These are phyloP conservation scores for Picochlorum sp. DNA, from an alignment of 139 green algal genomes.

Conservation along the genomic window DNA sequence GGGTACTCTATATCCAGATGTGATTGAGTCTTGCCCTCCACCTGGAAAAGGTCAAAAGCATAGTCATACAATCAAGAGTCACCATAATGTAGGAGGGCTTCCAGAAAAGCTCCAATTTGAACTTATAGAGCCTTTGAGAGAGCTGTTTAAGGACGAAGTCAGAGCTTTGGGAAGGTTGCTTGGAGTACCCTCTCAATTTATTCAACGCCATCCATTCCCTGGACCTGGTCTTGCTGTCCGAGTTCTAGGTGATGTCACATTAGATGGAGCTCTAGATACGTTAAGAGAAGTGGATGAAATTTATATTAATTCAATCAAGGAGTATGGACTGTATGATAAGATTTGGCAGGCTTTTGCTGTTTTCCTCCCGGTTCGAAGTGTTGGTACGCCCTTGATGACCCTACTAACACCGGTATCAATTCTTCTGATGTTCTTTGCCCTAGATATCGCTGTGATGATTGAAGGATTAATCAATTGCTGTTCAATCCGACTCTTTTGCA, in stretches of 20 bases:
- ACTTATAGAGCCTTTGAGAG: slow-evolving; percentile 93
- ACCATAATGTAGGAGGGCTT: slow-evolving; percentile 98
- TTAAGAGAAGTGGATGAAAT: slow-evolving; percentile 87
- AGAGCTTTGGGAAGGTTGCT: slow-evolving; percentile 39
- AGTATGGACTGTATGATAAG: slow-evolving; percentile 93
- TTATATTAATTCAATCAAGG: slow-evolving; percentile 87
- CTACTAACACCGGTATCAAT: not conserved
- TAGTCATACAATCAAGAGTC: slow-evolving; percentile 98
- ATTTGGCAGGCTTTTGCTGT: slow-evolving; percentile 99
- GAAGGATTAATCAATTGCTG: slow-evolving; percentile 21
- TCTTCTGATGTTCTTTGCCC: too few relatives aligned
- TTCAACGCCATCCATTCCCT: slow-evolving; percentile 94
- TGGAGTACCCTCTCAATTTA: slow-evolving; percentile 69
- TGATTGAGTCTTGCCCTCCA: slow-evolving; percentile 96
- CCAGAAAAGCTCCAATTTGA: slow-evolving; percentile 94
- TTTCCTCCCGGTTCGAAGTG: slow-evolving; percentile 82
- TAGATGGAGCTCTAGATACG: slow-evolving; percentile 14
- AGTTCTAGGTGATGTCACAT: slow-evolving; percentile 89
- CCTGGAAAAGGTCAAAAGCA: slow-evolving; percentile 91
- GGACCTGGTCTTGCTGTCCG: slow-evolving; percentile 91
- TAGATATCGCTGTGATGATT: slow-evolving; percentile 15
- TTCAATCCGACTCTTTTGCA: slow-evolving; percentile 26
- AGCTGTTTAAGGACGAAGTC: slow-evolving; percentile 95
- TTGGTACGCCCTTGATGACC: slow-evolving; percentile 34
- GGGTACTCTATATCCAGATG: slow-evolving; percentile 97